A percentile compares a stretch with the other conserved stretches of the same genome.
Evolutionary conservation across 2,329 filamentous ascomycete species (phyloP).

Genomic region (Colletotrichum sidae): DNA sequence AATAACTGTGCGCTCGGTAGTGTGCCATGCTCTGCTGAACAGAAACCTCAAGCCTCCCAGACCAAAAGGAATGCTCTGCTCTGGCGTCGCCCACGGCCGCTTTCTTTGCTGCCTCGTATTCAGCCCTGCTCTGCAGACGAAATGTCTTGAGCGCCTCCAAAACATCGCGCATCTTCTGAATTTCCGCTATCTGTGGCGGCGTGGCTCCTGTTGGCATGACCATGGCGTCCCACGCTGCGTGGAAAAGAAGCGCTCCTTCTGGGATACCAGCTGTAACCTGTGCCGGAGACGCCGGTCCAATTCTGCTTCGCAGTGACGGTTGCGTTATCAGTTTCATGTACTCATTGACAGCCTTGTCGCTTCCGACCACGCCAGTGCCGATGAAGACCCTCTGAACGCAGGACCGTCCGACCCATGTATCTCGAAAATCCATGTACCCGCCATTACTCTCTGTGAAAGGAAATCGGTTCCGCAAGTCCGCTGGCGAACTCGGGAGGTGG

Average conservation of each 20-base stretch:
- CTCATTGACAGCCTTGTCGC: conserved; percentile 54
- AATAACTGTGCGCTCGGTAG: conserved; percentile 31
- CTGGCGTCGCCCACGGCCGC: conserved; percentile 29
- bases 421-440: conserved; percentile 44
- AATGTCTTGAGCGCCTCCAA: conserved; percentile 54
- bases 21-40: conserved; percentile 37
- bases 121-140: conserved; percentile 48
- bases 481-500: conserved; percentile 30
- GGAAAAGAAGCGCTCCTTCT: conserved; percentile 56
- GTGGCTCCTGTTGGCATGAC: conserved; percentile 49
- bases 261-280: conserved; percentile 65
- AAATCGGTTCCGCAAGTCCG: conserved; percentile 42
- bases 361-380: conserved; percentile 49
- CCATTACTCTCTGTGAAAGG: conserved; percentile 43
- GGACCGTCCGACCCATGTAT: conserved; percentile 45
- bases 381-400: conserved; percentile 59
- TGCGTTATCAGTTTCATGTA: conserved; percentile 60
- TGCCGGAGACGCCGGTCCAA: conserved; percentile 60
- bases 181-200: conserved; percentile 44
- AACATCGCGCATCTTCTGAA: conserved; percentile 57
- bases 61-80: conserved; percentile 50
- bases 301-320: conserved; percentile 46
- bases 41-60: conserved; percentile 51
- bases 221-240: conserved; percentile 64
- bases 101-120: conserved; percentile 40